These are phyloP conservation scores for Fusarium nodosum DNA, from an alignment of 2,329 filamentous ascomycete genomes.

Conservation along the genomic window DNA sequence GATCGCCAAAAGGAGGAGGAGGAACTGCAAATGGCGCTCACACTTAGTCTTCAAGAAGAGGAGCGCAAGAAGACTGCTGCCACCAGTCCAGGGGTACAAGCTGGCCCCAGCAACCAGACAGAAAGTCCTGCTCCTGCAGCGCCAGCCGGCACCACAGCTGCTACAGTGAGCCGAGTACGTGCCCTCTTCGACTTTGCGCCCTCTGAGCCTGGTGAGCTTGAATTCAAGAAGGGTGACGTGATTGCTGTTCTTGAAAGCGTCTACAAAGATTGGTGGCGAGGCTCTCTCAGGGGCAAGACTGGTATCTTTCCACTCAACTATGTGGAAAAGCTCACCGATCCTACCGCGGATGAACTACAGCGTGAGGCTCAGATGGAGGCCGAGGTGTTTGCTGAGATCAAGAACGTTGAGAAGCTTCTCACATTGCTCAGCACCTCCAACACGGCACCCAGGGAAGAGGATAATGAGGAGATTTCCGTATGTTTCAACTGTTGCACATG, in stretches of 20 bases:
- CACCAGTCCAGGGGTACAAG: conserved; percentile 51
- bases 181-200: conserved; percentile 96
- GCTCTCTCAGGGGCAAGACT: conserved; percentile 91
- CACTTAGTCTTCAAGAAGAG: conserved; percentile 92
- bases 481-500: conserved; percentile 43
- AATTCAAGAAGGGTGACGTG: conserved; percentile 96
- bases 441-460: conserved; percentile 82
- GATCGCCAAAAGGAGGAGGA: conserved; percentile 97
- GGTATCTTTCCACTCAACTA: conserved; percentile 99
- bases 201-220: conserved; percentile 92
- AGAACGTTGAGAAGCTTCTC: conserved; percentile 78
- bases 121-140: conserved; percentile 66
- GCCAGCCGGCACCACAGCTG: conserved; percentile 89
- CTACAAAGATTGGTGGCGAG: conserved; percentile 99
- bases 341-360: conserved; percentile 93
- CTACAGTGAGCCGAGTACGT: conserved; percentile 93
- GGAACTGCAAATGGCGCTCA: conserved; percentile 95
- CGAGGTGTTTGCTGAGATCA: conserved; percentile 74
- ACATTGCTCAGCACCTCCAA: conserved; percentile 91
- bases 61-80: conserved; percentile 68
- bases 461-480: conserved; percentile 96
- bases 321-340: conserved; percentile 96
- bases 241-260: conserved; percentile 98
- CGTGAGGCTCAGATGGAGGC: conserved; percentile 95
- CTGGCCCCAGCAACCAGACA: conserved; percentile 58